Base-by-base conservation (phyloP, 2,329 filamentous ascomycete species). In the Lachnellula hyalina region DNA sequence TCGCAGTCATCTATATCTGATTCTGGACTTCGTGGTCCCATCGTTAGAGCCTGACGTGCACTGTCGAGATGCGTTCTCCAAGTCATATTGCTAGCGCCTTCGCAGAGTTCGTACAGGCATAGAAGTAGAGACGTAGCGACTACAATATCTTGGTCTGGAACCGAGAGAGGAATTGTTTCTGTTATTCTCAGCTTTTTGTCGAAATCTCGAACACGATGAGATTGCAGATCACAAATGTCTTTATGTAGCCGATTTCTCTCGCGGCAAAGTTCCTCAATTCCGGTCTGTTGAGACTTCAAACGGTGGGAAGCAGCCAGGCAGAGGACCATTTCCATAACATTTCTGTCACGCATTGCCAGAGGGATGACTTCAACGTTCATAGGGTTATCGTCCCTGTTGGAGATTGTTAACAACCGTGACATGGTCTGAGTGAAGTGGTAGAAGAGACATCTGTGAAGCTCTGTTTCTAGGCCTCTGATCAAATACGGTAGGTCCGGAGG, bases 21-120 rank as follows among this genome's bases (percentile, higher is more conserved):
- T 17, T 35, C 15, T 45, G 28, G n/a, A 51, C 40, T 21, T 52
- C 12, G n/a, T 51, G 32, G n/a, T 49, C 60, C 25, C 36, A 51
- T 47, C 2, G 53, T 49, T 12, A 55, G 35, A 21, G 59, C 35
- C n/a, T 57, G 44, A 14, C 61, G 34, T 12, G 63, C 63, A 11
- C 19, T 53, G 17, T 56, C 48, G 8, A 65, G 53, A 36, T 63
- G 56, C 11, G 9, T 14, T n/a, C 46, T 36, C 45, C 59, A 63
- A 3, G 40, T 23, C 28, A 49, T 41, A 44, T 59, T 53, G 6
- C 53, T 53, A 12, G 32, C 61, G 1, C 63, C 63, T 46, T 60
- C 57, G 21, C 57, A 63, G 4, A 60, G 54, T 21, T 64, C 62
- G 42, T 60, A 61, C 3, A 65, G 35, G 36, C 54, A 60, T n/a